Evolutionary conservation across 495 filamentous ascomycete genomes (phyloP), one percentile per base, ranked within the genome.

Genomic region (Penicillium malachiteum): DNA sequence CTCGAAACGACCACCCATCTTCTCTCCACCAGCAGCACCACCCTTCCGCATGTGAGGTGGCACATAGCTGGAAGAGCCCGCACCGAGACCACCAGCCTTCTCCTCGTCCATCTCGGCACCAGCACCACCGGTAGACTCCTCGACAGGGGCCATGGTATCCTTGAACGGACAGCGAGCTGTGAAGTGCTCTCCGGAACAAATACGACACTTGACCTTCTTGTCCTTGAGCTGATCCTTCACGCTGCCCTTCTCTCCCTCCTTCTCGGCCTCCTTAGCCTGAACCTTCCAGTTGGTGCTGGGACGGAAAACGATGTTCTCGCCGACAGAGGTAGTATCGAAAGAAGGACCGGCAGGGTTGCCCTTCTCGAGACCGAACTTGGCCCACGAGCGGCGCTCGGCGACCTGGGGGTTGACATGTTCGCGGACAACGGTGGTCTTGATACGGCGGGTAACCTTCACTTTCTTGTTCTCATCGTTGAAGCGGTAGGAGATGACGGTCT

Each of bases 161-260:
- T 90, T 90, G 75, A 88, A 91, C 26, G 87, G 92, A 87, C 82
- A 98, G 66, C 93, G 84, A 31, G 93, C 91, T 4, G 94, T 98
- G 78, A 96, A 98, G 81, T 98, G 94, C 78, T 97, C 95, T 62
- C 95, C 94, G 71, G 86, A 88, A 77, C 94, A 98, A 69, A 98
- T 97, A 79, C 94, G 86, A 76, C 94, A 98, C 82, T 97, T 97
- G 77, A 98, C 95, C 82, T 96, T 96, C 84, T 96, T 96, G 76
- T 96, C 90, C 85, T 93, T 96, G 55, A 97, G 81, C 81, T 90
- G 84, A 61, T 91, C 90, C 80, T 92, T 94, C 79, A 96, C 86
- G 64, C 81, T 82, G 46, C 75, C 75, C 71, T 78, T 82, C 71
- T 92, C 90, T 62, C 74, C 84, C 52, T 84, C 84, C 79, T 90